These are phyloP conservation scores for Sphaceloma murrayae DNA, from an alignment of 2,329 filamentous ascomycete genomes.

Conservation along the genomic window DNA sequence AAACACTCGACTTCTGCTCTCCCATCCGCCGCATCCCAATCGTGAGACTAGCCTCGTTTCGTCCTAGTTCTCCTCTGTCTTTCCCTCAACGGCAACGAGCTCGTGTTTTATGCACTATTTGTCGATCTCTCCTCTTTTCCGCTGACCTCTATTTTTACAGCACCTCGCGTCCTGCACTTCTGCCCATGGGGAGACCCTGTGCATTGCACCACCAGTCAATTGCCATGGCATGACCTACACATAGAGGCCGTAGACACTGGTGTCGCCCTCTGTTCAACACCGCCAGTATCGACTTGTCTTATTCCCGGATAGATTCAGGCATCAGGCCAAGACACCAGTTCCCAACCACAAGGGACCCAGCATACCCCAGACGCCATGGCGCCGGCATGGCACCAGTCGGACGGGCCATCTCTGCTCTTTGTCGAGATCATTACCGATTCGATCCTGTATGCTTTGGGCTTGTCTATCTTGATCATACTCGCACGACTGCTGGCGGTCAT, in stretches of 20 bases:
- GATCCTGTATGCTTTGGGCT: background rate
- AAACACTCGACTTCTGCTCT: too few relatives aligned
- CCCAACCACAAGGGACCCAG: too few relatives aligned
- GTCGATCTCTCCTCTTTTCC: background rate
- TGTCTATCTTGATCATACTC: background rate
- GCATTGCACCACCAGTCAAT: too few relatives aligned
- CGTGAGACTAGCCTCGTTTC: background rate
- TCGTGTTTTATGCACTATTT: background rate
- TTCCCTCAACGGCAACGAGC: background rate
- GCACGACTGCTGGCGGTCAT: background rate
- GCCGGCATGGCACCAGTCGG: background rate
- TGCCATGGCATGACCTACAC: too few relatives aligned
- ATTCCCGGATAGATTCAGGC: background rate
- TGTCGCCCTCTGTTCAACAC: too few relatives aligned
- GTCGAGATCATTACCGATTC: background rate
- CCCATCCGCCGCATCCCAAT: background rate
- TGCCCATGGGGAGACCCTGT: too few relatives aligned
- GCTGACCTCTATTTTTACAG: background rate
- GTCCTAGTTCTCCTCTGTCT: background rate
- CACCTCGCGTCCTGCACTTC: too few relatives aligned
- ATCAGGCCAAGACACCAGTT: background rate
- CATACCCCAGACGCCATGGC: slow-evolving; percentile 1
- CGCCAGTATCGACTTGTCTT: background rate
- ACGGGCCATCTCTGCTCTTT: background rate
- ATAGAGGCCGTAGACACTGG: too few relatives aligned